Percentiles rank a stretch among this genome's conserved stretches.
phyloP scores from a whole-genome alignment of 2,329 filamentous ascomycete species.

The Pochonia chlamydosporia region DNA sequence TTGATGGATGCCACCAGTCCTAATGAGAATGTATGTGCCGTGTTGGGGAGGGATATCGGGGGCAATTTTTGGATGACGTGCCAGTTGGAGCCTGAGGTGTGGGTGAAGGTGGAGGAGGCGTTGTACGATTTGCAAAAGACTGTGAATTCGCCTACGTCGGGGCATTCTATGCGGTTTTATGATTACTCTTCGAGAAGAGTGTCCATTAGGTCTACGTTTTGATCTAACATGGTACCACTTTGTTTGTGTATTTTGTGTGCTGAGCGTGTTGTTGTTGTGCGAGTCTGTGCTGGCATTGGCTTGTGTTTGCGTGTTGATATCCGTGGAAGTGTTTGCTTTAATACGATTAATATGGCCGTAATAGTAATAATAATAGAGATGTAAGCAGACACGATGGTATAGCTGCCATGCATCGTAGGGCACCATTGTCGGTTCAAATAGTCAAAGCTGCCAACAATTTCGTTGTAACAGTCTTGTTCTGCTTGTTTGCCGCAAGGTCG shows the following conservation, averaged over 20 bases:
- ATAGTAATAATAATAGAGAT: no score
- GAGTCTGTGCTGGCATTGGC: not conserved
- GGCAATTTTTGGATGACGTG: conserved; percentile 10
- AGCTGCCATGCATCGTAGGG: no score
- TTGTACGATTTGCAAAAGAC: conserved; percentile 9
- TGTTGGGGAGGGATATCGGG: conserved; percentile 6
- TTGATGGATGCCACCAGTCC: not conserved
- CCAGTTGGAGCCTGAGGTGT: conserved; percentile 8
- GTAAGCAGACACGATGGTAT: no score
- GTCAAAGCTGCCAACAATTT: no score
- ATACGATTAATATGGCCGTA: not conserved
- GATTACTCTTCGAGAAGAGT: not conserved
- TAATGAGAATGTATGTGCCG: conserved; percentile 1
- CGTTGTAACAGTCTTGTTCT: no score
- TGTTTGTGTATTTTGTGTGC: not conserved
- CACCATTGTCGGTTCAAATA: no score
- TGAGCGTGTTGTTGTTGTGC: not conserved
- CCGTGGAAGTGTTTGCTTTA: no score
- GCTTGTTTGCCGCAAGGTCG: no score
- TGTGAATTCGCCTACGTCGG: conserved; percentile 7
- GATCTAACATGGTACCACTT: not conserved
- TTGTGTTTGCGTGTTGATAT: not conserved
- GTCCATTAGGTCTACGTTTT: not conserved
- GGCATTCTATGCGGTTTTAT: conserved; percentile 4
- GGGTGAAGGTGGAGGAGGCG: conserved; percentile 9